Evolutionary conservation across 2,329 filamentous ascomycete species (phyloP), one percentile per base, ranked within the genome.

Genomic region (Pseudogymnoascus sp.): DNA sequence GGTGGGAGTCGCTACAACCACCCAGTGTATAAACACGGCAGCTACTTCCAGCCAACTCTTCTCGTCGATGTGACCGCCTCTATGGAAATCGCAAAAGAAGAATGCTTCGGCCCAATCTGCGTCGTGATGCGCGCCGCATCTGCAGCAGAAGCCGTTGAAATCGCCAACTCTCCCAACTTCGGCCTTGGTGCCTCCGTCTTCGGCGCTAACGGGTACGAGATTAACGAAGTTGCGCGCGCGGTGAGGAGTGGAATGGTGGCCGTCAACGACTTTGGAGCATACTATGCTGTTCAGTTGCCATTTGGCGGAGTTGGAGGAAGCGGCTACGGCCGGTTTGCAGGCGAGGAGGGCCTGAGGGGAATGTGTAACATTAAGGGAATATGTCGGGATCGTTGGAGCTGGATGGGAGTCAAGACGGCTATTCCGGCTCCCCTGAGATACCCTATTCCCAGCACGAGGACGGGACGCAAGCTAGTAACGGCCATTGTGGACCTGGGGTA

Each of bases 251-350:
- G 95, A 51, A 97, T 96, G 89, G 90, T 97, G 0, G 86, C 91
- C 23, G 85, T 99, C 69, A 99, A 99, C 74, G 95, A 99, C 77
- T 99, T 99, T 72, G 95, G 88, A 18, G 88, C 86, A 29, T 97
- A 87, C 75, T 99, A 99, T 73, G 91, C 93, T 62, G 93, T 96
- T 6, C 92, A 96, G 76, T 78, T 99, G 40, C 95, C 95, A 0
- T 99, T 99, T 75, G 95, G 95, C 39, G 95, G 73, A 26, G 66
- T 71, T n/a, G 86, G 85, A 64, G 93, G 92, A 0, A 96, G 90
- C 23, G 95, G 90, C 0, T 97, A 97, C 74, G 95, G 95, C 1
- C 83, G 93, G 2, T 99, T 99, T 76, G 93, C 91, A 0, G 95
- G 92, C 23, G 87, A 90, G 68, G 95, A 99, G 74, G 95, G 95